phyloP scores from a whole-genome alignment of 352 stramenopile species.

The Pythium phragmitis region DNA sequence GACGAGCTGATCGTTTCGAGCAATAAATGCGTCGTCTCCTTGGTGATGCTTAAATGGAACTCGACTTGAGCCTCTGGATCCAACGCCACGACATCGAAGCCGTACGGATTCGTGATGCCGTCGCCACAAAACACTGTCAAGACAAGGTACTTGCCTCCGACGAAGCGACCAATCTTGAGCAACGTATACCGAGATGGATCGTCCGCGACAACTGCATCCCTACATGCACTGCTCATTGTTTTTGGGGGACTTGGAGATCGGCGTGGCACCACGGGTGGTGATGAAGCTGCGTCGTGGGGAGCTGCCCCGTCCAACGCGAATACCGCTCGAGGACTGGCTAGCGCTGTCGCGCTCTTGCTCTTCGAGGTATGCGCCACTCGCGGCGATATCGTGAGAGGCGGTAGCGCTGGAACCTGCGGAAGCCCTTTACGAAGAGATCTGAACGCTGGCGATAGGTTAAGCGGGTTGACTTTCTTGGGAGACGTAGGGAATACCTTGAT shows the following conservation, averaged over 20 bases:
- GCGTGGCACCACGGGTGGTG: neutral
- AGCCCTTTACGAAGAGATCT: conserved; percentile 69
- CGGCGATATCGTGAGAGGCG: conserved; percentile 43
- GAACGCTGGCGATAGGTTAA: conserved; percentile 64
- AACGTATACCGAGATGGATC: conserved; percentile 49
- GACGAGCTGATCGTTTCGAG: conserved; percentile 58
- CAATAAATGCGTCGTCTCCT: conserved; percentile 61
- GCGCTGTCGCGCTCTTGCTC: conserved; percentile 15
- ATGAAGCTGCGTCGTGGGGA: neutral
- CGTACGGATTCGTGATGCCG: conserved; percentile 61
- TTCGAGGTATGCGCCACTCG: neutral
- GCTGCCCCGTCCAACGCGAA: conserved; percentile 1
- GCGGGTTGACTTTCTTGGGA: conserved; percentile 40
- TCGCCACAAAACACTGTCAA: conserved; percentile 72
- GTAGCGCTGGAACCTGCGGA: conserved; percentile 59
- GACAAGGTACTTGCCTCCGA: conserved; percentile 62
- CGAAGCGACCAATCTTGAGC: conserved; percentile 63
- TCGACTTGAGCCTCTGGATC: conserved; percentile 46
- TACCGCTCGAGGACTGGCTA: conserved; percentile 3
- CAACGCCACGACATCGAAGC: conserved; percentile 63
- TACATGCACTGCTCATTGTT: neutral
- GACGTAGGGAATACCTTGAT: conserved; percentile 63
- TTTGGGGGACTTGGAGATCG: conserved; percentile 3
- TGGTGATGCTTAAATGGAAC: conserved; percentile 54
- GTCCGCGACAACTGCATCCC: neutral